phyloP scores from a whole-genome alignment of 176 grass and related monocot species.

The Eleusine indica region DNA sequence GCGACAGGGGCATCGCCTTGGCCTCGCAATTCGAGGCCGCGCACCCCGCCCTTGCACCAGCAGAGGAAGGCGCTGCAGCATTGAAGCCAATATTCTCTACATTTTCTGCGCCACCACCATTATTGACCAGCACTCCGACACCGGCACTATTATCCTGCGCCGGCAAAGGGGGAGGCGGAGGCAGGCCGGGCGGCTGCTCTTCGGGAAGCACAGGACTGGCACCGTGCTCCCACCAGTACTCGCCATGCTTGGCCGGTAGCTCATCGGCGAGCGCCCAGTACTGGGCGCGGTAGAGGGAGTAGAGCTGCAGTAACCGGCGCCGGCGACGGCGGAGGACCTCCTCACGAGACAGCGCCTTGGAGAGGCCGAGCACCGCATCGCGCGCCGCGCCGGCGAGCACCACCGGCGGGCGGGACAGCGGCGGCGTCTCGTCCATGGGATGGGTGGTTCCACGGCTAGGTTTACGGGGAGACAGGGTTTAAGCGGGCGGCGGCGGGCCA shows the following conservation, averaged over 20 bases:
- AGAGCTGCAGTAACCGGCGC: conserved; percentile 34
- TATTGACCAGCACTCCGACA: background rate
- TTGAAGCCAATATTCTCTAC: background rate
- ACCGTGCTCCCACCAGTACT: conserved; percentile 44
- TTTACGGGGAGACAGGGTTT: conserved; percentile 4
- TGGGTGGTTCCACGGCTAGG: conserved; percentile 11
- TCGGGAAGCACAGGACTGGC: conserved; percentile 19
- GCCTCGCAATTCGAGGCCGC: background rate
- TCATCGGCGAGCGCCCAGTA: conserved; percentile 43
- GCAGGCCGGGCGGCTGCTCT: background rate
- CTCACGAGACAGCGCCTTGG: conserved; percentile 36
- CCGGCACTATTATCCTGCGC: background rate
- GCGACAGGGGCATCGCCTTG: conserved; percentile 34
- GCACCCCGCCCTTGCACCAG: background rate
- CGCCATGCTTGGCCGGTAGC: conserved; percentile 13
- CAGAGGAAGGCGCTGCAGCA: background rate
- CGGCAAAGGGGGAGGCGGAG: background rate
- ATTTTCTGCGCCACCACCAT: background rate
- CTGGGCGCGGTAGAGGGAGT: conserved; percentile 39
- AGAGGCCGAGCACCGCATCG: conserved; percentile 11
- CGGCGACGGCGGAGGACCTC: conserved; percentile 43
- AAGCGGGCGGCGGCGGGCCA: background rate
- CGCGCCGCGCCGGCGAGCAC: background rate
- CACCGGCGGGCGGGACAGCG: background rate
- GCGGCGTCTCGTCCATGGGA: conserved; percentile 20